Evolutionary conservation across 1,284 basidiomycete species (phyloP).

Genomic region (Chondrostereum purpureum): DNA sequence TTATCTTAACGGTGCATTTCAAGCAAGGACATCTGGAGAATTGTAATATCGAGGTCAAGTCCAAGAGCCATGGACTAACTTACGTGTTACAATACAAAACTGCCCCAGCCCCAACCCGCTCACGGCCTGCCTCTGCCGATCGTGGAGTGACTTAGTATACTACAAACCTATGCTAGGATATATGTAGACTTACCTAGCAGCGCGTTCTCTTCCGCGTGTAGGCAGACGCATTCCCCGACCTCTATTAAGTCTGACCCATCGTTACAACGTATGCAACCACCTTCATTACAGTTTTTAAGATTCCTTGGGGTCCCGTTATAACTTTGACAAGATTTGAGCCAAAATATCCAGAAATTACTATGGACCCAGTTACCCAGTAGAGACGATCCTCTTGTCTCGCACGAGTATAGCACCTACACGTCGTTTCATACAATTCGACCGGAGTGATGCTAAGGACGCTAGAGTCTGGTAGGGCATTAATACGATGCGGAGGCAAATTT

Average conservation of each 20-base stretch:
- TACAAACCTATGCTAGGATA: no score
- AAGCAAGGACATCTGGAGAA: slow-evolving; percentile 88
- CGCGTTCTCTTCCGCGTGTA: slow-evolving; percentile 99
- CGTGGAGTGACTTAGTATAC: no score
- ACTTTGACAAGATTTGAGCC: slow-evolving; percentile 27
- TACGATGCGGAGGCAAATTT: neutral
- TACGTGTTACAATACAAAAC: slow-evolving; percentile 89
- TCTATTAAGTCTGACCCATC: slow-evolving; percentile 42
- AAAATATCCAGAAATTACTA: slow-evolving; percentile 1
- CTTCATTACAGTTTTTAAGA: slow-evolving; percentile 82
- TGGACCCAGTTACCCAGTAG: slow-evolving; percentile 65
- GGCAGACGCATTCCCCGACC: slow-evolving; percentile 83
- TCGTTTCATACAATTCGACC: slow-evolving; percentile 97
- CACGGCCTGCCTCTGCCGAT: slow-evolving; percentile 81
- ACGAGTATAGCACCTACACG: slow-evolving; percentile 92
- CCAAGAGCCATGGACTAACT: slow-evolving; percentile 18
- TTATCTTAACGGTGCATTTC: slow-evolving; percentile 94
- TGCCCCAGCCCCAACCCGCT: slow-evolving; percentile 75
- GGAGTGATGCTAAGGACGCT: slow-evolving; percentile 79
- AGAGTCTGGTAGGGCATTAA: slow-evolving; percentile 50
- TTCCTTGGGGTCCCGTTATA: slow-evolving; percentile 98
- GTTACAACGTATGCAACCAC: slow-evolving; percentile 83
- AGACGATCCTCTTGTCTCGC: slow-evolving; percentile 79
- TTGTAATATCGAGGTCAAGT: neutral
- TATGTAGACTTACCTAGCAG: slow-evolving; percentile 45